phyloP scores from a whole-genome alignment of 1,284 basidiomycete genomes.

The Ceratobasidium sp. region DNA sequence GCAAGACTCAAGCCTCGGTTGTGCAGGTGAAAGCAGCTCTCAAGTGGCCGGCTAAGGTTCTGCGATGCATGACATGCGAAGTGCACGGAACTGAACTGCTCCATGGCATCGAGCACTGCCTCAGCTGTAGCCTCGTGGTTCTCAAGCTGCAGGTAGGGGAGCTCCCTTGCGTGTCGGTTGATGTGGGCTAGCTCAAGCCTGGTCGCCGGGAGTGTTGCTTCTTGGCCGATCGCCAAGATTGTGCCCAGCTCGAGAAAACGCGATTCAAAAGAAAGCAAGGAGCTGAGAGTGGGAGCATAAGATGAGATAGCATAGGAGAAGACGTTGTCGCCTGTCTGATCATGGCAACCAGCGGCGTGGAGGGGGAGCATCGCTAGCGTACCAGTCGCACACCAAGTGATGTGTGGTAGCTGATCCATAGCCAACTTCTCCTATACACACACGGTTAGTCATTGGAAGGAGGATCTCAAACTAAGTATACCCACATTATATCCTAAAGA shows the following conservation, averaged over 20 bases:
- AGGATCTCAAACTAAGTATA: background rate
- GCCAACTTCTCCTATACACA: background rate
- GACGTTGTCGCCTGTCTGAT: background rate
- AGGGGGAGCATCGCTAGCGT: background rate
- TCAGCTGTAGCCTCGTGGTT: background rate
- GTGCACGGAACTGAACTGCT: background rate
- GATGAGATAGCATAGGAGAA: background rate
- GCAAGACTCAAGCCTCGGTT: background rate
- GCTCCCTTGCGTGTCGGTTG: background rate
- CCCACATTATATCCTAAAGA: background rate
- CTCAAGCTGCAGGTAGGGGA: background rate
- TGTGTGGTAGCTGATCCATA: background rate
- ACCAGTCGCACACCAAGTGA: background rate
- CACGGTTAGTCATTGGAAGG: background rate
- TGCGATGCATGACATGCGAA: background rate
- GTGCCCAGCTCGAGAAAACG: background rate
- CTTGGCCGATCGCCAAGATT: background rate
- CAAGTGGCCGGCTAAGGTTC: background rate
- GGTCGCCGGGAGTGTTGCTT: background rate
- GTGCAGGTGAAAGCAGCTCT: background rate
- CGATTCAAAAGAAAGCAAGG: background rate
- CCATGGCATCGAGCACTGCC: background rate
- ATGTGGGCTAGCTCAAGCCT: background rate
- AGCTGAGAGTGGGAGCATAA: background rate
- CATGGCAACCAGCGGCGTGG: background rate